Conservation (phyloP, 1,284 basidiomycete species). For the Rhodotorula sp. region DNA sequence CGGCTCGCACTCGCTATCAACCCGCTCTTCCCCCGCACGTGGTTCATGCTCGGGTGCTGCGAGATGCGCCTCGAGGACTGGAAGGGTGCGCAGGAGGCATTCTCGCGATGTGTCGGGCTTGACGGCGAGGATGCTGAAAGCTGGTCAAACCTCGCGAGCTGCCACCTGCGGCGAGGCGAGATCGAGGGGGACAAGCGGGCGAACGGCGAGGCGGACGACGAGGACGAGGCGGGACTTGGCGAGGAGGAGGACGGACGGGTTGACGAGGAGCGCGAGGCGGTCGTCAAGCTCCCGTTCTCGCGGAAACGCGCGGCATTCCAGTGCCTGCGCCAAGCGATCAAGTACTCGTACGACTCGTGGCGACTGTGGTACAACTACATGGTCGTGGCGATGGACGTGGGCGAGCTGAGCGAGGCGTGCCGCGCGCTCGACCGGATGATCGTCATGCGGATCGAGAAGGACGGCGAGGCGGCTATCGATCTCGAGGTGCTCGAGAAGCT, state of each 20-base stretch:
- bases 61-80: slow-evolving; percentile 76
- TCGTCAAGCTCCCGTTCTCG: slow-evolving; percentile 33
- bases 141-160: slow-evolving; percentile 96
- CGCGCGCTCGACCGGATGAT: slow-evolving; percentile 79
- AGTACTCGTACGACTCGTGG: slow-evolving; percentile 85
- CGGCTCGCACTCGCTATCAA: slow-evolving; percentile 78
- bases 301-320: slow-evolving; percentile 81
- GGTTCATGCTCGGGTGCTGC: slow-evolving; percentile 95
- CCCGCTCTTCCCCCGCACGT: slow-evolving; percentile 77
- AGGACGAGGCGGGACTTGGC: slow-evolving; percentile 23
- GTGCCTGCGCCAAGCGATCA: slow-evolving; percentile 87
- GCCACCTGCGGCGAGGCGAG: slow-evolving; percentile 78
- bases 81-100: slow-evolving; percentile 78
- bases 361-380: slow-evolving; percentile 98
- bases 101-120: slow-evolving; percentile 78
- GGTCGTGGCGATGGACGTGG: slow-evolving; percentile 88
- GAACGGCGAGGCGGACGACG: slow-evolving; percentile 21
- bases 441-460: slow-evolving; percentile 69
- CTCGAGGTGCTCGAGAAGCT: slow-evolving; percentile 81
- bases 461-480: slow-evolving; percentile 66
- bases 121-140: slow-evolving; percentile 97
- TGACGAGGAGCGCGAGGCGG: slow-evolving; percentile 33
- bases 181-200: slow-evolving; percentile 34
- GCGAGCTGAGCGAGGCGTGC: slow-evolving; percentile 81
- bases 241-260: slow-evolving; percentile 34